Conservation (phyloP, 371 early-diverging fungal species). For the Saksenaea vasiformis region DNA sequence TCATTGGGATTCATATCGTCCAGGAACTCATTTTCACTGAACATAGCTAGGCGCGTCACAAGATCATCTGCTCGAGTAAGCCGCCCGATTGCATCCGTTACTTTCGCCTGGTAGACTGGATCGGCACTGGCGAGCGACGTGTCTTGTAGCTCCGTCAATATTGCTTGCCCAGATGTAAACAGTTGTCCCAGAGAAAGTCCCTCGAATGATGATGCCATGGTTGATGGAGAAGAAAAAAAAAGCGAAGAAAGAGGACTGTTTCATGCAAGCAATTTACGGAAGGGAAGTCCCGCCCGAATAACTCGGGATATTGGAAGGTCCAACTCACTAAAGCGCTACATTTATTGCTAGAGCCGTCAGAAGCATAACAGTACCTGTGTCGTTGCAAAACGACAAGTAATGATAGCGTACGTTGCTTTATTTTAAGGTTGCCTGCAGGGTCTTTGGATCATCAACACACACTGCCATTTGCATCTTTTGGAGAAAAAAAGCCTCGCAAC, state of each 20-base stretch:
- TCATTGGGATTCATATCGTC: conserved; percentile 88
- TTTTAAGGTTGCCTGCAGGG: too few species aligned
- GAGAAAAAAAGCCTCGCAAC: too few species aligned
- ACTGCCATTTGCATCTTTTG: too few species aligned
- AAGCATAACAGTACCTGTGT: too few species aligned
- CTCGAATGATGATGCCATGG: conserved; percentile 11
- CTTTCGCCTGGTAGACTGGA: conserved; percentile 52
- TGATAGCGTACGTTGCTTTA: too few species aligned
- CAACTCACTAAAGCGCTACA: too few species aligned
- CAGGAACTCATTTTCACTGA: conserved; percentile 84
- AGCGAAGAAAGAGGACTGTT: not conserved
- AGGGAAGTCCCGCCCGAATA: not conserved
- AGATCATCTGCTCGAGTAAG: conserved; percentile 53
- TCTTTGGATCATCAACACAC: too few species aligned
- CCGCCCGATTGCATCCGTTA: conserved; percentile 42
- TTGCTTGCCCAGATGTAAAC: conserved; percentile 28
- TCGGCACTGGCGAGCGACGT: conserved; percentile 46
- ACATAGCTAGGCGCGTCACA: conserved; percentile 67
- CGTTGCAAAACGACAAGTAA: too few species aligned
- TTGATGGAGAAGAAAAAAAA: not conserved
- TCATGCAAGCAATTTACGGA: not conserved
- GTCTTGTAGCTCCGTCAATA: conserved; percentile 40
- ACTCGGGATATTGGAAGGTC: too few species aligned
- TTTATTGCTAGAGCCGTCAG: too few species aligned
- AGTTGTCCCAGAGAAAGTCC: conserved; percentile 41